These are phyloP conservation scores for Sporothrix globosa DNA, from an alignment of 2,329 filamentous ascomycete genomes.

Conservation along the genomic window DNA sequence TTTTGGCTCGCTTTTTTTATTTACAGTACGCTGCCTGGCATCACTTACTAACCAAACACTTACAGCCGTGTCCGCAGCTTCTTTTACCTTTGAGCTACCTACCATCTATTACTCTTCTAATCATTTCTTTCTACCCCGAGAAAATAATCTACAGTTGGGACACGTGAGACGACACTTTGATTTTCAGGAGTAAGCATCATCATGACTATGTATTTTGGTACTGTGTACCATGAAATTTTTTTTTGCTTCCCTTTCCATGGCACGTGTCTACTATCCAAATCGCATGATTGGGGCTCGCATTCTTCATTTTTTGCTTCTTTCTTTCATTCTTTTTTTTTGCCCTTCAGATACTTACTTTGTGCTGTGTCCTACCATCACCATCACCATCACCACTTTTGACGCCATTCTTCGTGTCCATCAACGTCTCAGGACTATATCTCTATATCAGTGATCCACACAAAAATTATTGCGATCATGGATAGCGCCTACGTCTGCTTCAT, in stretches of 20 bases:
- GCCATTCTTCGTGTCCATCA: not conserved
- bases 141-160: not conserved
- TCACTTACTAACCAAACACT: not conserved
- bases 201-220: not conserved
- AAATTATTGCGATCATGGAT: not conserved
- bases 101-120: too few relatives aligned
- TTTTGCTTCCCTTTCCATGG: not conserved
- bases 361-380: not conserved
- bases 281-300: not conserved
- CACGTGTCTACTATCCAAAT: not conserved
- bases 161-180: not conserved
- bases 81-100: slow-evolving; percentile 13
- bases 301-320: not conserved
- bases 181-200: not conserved
- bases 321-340: not conserved
- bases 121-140: too few relatives aligned
- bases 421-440: not conserved
- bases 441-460: not conserved
- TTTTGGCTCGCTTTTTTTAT: not conserved
- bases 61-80: slow-evolving; percentile 22
- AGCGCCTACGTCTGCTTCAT: not conserved
- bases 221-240: not conserved
- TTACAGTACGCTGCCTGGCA: not conserved
- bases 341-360: not conserved
- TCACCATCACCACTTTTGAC: not conserved